These are phyloP conservation scores for Starmerella sp. DNA, from an alignment of 805 yeast species.

Conservation along the genomic window DNA sequence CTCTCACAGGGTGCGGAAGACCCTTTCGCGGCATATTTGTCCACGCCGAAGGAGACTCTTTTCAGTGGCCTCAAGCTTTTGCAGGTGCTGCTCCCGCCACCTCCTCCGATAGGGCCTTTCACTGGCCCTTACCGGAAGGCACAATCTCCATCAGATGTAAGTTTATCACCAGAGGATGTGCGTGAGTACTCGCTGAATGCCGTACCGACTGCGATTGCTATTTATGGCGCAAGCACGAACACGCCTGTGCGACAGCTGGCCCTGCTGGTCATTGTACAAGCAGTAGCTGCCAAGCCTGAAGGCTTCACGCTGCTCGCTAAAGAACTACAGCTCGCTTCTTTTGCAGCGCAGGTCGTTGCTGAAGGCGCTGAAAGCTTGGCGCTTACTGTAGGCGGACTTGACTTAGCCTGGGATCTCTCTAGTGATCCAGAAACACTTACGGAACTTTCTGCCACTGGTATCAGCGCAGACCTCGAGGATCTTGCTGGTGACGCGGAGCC, in stretches of 20 bases:
- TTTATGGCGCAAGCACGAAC: slow-evolving; percentile 17
- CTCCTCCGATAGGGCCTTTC: slow-evolving; percentile 11
- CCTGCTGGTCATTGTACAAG: slow-evolving; percentile 20
- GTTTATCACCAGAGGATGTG: neutral
- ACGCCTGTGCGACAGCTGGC: slow-evolving; percentile 16
- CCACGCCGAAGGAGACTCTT: slow-evolving; percentile 16
- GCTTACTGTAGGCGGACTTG: slow-evolving; percentile 16
- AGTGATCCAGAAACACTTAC: neutral
- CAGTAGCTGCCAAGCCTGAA: slow-evolving; percentile 12
- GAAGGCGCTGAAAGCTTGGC: slow-evolving; percentile 13
- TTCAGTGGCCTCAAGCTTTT: slow-evolving; percentile 15
- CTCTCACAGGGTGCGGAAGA: slow-evolving; percentile 8
- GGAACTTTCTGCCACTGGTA: slow-evolving; percentile 9
- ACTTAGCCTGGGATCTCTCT: slow-evolving; percentile 18
- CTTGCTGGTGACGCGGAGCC: neutral
- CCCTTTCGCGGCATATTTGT: slow-evolving; percentile 11
- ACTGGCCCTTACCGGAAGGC: slow-evolving; percentile 16
- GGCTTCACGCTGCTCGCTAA: slow-evolving; percentile 1
- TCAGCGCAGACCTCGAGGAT: slow-evolving; percentile 9
- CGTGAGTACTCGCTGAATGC: slow-evolving; percentile 4
- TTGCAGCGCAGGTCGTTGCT: slow-evolving; percentile 14
- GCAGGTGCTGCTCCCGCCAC: slow-evolving; percentile 14
- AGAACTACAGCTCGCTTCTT: slow-evolving; percentile 9
- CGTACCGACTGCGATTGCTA: slow-evolving; percentile 10
- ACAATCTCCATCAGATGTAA: neutral